Evolutionary conservation across 2,329 filamentous ascomycete species (phyloP), one percentile per base, ranked within the genome.

Genomic region (Saccharata proteae): DNA sequence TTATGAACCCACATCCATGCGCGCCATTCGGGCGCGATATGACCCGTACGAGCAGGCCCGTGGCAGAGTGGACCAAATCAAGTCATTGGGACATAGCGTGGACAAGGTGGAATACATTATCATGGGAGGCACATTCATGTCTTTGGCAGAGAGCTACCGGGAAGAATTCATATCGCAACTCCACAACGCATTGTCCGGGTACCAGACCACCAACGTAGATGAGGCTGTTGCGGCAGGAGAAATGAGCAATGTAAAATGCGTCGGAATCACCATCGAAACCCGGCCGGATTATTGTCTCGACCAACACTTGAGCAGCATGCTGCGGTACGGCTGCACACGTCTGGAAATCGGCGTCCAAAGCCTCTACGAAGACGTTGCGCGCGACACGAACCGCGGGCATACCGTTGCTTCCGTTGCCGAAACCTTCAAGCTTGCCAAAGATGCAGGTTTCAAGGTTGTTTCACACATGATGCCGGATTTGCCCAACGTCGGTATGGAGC

Each of bases 41-140:
- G 92, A 98, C 50, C 90, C 90, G 0, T 98, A 94, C 46, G 90
- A 98, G 58, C 90, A 98, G 63, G 90, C 90, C 11, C 72, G 90
- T 53, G 90, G 90, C 24, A 76, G 90, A 44, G 88, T 98, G 5
- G 92, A 98, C 47, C 90, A 98, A 61, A 84, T 98, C 51, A 92
- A 93, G 57, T 81, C 83, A 2, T 69, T 98, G 0, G 90, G 90
- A 1, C 90, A 98, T 57, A 93, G 84, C 26, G 90, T 98, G 28
- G 90, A 98, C 62, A 98, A 98, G 57, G 90, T 98, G 15, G 90
- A 98, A 63, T 98, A 96, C 57, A 98, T 98, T 51, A 93, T 98
- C 53, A 98, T 98, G 90, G 90, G 90, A 38, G 90, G 90, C 43
- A 98, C 90, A 0, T 98, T 98, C 59, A 98, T 98, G 92, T 96